Conservation (phyloP, 2,329 filamentous ascomycete genomes). For the Bimuria novae-zelandiae region DNA sequence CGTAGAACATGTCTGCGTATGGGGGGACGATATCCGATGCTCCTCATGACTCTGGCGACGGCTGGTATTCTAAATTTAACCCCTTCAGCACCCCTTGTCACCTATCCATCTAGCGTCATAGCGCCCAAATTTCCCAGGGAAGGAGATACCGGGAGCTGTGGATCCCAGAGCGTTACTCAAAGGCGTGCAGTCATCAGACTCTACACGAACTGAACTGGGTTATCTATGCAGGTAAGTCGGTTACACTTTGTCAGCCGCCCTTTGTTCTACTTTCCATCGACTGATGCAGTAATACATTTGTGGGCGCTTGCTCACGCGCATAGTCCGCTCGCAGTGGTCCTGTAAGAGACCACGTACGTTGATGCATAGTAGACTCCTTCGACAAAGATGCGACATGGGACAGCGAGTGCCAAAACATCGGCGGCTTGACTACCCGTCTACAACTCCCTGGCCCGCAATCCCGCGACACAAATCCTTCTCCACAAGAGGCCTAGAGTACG, state of each 20-base stretch:
- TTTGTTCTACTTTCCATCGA: not conserved
- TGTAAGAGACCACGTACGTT: not conserved
- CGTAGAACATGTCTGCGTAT: not conserved
- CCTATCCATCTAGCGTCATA: not conserved
- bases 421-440: too few species aligned
- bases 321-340: not conserved
- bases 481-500: not conserved
- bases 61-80: not conserved
- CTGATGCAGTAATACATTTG: not conserved
- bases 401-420: not conserved
- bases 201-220: not conserved
- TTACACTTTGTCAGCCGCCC: not conserved
- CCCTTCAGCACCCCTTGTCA: not conserved
- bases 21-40: not conserved
- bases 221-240: not conserved
- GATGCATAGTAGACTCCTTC: not conserved
- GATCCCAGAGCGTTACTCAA: not conserved
- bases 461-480: not conserved
- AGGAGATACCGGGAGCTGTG: not conserved
- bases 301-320: not conserved
- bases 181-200: not conserved
- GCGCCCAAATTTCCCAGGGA: not conserved
- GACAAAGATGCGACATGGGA: not conserved
- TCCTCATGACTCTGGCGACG: not conserved
- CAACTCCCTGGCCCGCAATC: too few species aligned